Percentiles rank a stretch among this genome's conserved stretches.
Evolutionary conservation across 2,329 filamentous ascomycete species (phyloP).

Genomic region (Aspergillus hortae): DNA sequence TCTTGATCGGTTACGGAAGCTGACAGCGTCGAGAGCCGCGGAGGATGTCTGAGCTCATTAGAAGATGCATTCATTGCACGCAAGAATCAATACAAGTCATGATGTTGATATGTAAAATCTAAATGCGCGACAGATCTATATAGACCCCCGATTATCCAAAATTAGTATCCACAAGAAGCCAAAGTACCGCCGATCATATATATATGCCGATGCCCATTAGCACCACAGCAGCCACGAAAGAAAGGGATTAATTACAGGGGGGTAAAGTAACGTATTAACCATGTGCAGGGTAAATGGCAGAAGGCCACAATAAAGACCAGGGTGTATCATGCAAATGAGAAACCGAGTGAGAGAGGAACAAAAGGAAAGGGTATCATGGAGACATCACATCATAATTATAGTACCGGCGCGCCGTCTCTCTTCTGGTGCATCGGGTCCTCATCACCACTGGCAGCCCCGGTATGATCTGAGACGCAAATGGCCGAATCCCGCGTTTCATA

Average conservation of each 20-base stretch:
- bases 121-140: slow-evolving; percentile 15
- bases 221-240: slow-evolving; percentile 3
- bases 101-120: background rate
- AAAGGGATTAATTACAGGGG: slow-evolving; percentile 14
- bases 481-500: slow-evolving; percentile 28
- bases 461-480: slow-evolving; percentile 22
- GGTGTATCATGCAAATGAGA: slow-evolving; percentile 14
- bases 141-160: slow-evolving; percentile 10
- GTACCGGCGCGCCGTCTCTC: slow-evolving; percentile 12
- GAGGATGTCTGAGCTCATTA: background rate
- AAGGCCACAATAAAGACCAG: slow-evolving; percentile 3
- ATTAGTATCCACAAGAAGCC: slow-evolving; percentile 24
- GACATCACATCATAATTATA: slow-evolving; percentile 22
- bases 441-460: slow-evolving; percentile 10
- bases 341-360: slow-evolving; percentile 4
- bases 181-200: slow-evolving; percentile 19
- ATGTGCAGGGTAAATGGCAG: slow-evolving; percentile 3
- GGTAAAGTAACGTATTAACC: slow-evolving; percentile 3
- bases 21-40: no score
- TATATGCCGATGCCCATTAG: slow-evolving; percentile 9
- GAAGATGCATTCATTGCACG: background rate
- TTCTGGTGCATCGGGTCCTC: slow-evolving; percentile 13
- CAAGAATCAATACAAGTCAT: background rate
- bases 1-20: slow-evolving; percentile 27
- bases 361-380: slow-evolving; percentile 24